Percentiles rank a stretch among this genome's conserved stretches.
Evolutionary conservation across 768 basidiomycete species (phyloP).

Genomic region (Rhodotorula diobovata): DNA sequence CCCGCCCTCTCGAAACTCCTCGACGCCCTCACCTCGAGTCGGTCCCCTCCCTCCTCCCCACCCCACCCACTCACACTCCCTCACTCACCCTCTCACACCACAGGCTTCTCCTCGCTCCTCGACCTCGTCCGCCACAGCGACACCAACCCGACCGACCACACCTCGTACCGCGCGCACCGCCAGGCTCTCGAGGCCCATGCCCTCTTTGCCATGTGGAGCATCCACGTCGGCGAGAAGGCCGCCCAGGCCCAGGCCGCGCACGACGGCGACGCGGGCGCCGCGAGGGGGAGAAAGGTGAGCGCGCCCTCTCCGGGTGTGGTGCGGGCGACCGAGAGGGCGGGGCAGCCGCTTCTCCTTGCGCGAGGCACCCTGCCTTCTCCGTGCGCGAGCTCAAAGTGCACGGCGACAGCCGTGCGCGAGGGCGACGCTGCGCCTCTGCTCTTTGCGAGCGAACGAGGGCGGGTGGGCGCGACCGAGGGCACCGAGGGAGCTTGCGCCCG

Average conservation of each 20-base stretch:
- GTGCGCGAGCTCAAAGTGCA: too few species aligned
- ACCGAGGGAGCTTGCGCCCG: too few species aligned
- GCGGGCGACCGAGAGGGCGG: too few species aligned
- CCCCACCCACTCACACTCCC: neutral
- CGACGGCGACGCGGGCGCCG: constrained; percentile 16
- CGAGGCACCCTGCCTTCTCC: too few species aligned
- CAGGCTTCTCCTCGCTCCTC: constrained; percentile 61
- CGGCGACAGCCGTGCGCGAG: too few species aligned
- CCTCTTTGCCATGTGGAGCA: constrained; percentile 89
- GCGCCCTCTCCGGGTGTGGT: too few species aligned
- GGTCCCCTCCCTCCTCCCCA: neutral
- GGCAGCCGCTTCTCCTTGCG: too few species aligned
- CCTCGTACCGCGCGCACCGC: constrained; percentile 64
- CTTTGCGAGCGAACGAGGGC: too few species aligned
- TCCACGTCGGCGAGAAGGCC: constrained; percentile 70
- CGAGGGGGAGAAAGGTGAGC: constrained; percentile 37
- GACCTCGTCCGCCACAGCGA: constrained; percentile 67
- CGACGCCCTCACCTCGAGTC: constrained; percentile 71
- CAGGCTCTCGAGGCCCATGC: constrained; percentile 80
- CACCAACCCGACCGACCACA: constrained; percentile 57
- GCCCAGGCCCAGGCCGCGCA: constrained; percentile 57
- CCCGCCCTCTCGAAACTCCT: constrained; percentile 73
- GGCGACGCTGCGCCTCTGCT: too few species aligned
- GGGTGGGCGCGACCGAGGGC: too few species aligned
- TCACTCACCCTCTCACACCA: neutral